Evolutionary conservation across 371 early-diverging fungal species (phyloP), one percentile per base, ranked within the genome.

Genomic region (Lichtheimia hyalospora): DNA sequence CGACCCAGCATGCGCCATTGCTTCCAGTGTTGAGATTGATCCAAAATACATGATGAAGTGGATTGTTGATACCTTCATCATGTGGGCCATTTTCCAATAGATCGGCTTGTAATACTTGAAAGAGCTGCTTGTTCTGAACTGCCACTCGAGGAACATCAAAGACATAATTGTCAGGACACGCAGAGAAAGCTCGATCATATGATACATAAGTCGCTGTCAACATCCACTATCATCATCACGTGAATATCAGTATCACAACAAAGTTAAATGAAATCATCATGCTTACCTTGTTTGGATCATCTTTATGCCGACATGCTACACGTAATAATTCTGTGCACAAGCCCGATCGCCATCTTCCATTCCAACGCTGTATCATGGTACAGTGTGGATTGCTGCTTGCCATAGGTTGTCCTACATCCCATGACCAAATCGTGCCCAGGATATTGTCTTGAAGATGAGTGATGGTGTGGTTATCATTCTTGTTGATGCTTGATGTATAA

Each of bases 391-490:
- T 53, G 6, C 42, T 56, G 5, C 24, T 57, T 12, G 44, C 49
- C 12, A 51, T 12, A 2, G 79, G 79, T 5, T 78, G 64, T n/a
- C 61, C 53, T 0, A 69, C 40, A 50, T 78, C 79, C 79, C 79
- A 78, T 2, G 79, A 69, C 79, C 79, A 78, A 16, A 77, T 66
- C 1, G 74, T 72, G 0, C 66, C 65, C 13, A 74, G 21, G 1
- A 77, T 42, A 59, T 69, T 67, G 39, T 71, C 70, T 3, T 66
- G 56, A 14, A 70, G 41, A 40, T 63, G 61, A 0, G 48, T 40
- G 15, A 61, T 61, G 21, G 65, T 67, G 5, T 52, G 28, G 4
- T 44, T n/a, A 14, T 28, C 3, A 5, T 18, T 44, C 18, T n/a
- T 13, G 46, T 1, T 46, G 7, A 5, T 46, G 0, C 62, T 44